phyloP scores from a whole-genome alignment of 1,284 basidiomycete species.

The Ganoderma multipileum region DNA sequence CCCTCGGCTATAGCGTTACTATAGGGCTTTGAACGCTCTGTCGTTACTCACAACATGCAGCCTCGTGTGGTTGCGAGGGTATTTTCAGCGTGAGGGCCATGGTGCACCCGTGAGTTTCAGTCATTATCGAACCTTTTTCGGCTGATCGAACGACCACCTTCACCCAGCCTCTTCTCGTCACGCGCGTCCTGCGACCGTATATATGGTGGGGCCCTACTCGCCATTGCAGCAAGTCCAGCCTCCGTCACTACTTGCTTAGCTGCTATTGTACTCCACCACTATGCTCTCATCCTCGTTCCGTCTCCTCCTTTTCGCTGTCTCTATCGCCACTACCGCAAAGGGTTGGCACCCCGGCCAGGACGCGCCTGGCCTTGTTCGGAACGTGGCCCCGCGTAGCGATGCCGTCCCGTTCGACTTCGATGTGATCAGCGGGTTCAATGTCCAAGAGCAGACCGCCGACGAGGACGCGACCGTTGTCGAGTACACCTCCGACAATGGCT shows the following conservation, averaged over 20 bases:
- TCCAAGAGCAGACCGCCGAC: conserved; percentile 34
- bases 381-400: conserved; percentile 23
- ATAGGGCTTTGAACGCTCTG: background rate
- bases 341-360: conserved; percentile 28
- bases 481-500: conserved; percentile 40
- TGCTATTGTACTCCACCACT: background rate
- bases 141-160: background rate
- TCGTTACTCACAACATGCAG: background rate
- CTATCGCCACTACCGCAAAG: conserved; percentile 16
- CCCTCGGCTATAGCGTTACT: background rate
- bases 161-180: background rate
- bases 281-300: conserved; percentile 26
- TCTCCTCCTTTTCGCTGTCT: conserved; percentile 19
- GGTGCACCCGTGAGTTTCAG: background rate
- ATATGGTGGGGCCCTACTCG: background rate
- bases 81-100: background rate
- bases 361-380: conserved; percentile 27
- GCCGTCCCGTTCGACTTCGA: conserved; percentile 31
- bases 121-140: background rate
- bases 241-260: background rate
- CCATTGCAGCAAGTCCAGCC: background rate
- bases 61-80: background rate
- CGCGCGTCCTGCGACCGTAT: background rate
- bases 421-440: conserved; percentile 31
- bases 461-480: conserved; percentile 35